Evolutionary conservation across 2,329 filamentous ascomycete genomes (phyloP), one percentile per base, ranked within the genome.

Genomic region (Capronia americana): DNA sequence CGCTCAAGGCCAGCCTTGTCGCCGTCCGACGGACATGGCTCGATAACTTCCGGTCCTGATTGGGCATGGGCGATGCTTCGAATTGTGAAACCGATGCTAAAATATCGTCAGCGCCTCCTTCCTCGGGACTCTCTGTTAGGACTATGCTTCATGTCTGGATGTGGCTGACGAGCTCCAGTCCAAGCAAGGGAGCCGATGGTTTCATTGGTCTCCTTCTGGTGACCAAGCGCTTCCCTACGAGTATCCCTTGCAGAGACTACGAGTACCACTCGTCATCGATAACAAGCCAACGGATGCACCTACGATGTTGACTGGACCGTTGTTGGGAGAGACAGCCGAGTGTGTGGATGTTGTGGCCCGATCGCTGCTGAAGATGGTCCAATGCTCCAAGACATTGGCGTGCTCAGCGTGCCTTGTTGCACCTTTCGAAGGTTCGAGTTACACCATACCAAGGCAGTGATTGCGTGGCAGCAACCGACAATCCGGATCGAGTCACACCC

Each of bases 371-470:
- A 30, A 26, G 24, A 54, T 54, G 51, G 28, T 28, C 53, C 12
- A 32, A 55, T 55, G 14, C 53, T n/a, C 53, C 28, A 55, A 55
- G 53, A 55, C 53, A 30, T 55, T 55, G 48, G 48, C 48, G 48
- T 51, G 20, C 48, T 51, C 48, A 51, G 48, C 48, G 17, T 12
- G 53, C 10, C 53, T 32, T 34, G 28, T 6, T 30, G 28, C 28
- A 34, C 17, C n/a, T 24, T 30, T 34, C 24, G n/a, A 34, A 23
- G 28, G 53, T n/a, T 55, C 28, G 53, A 55, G 53, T 55, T 55
- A 55, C 53, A 55, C 24, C 12, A 55, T 55, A 30, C 53, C 53
- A 55, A 55, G 53, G 28, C 24, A 55, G 48, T 28, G 53, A 11
- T 34, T 55, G 53, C 53, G 53, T 55, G 53, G 53, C 53, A 30